phyloP scores from a whole-genome alignment of 139 green algal genomes.

The Micromonas pusilla region DNA sequence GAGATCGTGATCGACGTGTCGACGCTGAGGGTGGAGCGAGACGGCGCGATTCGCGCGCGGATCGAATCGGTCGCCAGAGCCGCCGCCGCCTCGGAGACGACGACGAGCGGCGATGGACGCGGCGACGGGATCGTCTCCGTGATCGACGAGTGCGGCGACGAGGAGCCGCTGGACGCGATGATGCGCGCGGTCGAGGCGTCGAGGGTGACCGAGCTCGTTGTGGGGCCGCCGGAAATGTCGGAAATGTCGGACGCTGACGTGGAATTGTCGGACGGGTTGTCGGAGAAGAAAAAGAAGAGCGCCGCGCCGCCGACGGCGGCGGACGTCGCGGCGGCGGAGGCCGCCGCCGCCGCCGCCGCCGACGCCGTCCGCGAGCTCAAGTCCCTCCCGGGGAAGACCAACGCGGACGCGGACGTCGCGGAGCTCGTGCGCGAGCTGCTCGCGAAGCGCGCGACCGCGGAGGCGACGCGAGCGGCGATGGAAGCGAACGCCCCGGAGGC shows the following conservation, averaged over 20 bases:
- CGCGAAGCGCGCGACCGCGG: neutral
- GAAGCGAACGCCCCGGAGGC: neutral
- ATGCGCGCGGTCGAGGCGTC: neutral
- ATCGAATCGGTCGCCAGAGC: neutral
- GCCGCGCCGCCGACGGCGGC: neutral
- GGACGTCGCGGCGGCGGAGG: neutral
- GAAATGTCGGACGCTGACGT: neutral
- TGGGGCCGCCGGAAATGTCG: neutral
- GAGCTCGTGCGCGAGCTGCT: neutral
- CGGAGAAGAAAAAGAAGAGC: neutral
- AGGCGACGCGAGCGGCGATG: neutral
- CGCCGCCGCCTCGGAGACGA: too few species aligned
- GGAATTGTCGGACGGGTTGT: neutral
- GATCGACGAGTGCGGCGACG: neutral
- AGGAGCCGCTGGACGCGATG: neutral
- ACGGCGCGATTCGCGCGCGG: neutral
- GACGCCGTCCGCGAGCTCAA: neutral
- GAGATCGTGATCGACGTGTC: constrained; percentile 9
- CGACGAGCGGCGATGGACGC: neutral
- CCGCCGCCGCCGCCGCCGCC: neutral
- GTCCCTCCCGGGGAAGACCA: neutral
- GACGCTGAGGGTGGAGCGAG: neutral
- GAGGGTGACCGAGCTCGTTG: neutral
- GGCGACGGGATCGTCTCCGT: neutral
- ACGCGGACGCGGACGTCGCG: neutral